Conservation (phyloP, 306 rosid species). For the Sicyos baderoa region DNA sequence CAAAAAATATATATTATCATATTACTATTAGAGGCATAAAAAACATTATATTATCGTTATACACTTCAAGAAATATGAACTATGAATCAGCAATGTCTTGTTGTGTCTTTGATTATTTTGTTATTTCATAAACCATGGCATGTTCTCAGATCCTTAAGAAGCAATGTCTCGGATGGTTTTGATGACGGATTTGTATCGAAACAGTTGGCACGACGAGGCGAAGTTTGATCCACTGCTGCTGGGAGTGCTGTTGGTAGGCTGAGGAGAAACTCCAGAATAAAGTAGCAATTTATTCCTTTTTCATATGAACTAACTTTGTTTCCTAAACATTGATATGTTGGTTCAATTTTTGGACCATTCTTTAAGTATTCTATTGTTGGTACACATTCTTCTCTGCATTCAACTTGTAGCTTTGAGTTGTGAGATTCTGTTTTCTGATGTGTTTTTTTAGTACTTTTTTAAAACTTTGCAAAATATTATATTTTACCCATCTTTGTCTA, state of each 20-base stretch:
- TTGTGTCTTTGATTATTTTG: not conserved
- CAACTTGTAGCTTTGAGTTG: constrained; percentile 2
- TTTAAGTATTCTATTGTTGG: constrained; percentile 14
- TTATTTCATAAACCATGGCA: not conserved
- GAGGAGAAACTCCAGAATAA: constrained; percentile 11
- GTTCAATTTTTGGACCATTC: constrained; percentile 12
- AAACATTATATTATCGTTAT: not conserved
- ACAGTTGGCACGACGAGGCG: not conserved
- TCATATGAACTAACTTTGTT: constrained; percentile 14
- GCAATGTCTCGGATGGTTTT: not conserved
- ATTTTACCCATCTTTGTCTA: no score
- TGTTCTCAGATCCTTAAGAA: not conserved
- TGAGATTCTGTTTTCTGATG: not conserved
- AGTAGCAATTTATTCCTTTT: constrained; percentile 5
- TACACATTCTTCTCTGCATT: constrained; percentile 5
- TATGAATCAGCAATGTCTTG: not conserved
- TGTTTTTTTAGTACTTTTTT: not conserved
- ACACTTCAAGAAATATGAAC: not conserved
- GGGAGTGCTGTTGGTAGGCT: constrained; percentile 8
- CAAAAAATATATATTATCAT: no score
- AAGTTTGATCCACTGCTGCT: constrained; percentile 9
- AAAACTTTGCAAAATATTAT: not conserved
- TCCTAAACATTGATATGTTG: constrained; percentile 8
- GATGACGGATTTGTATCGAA: not conserved
- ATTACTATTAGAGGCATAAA: no score